Percentiles rank a stretch among this genome's conserved stretches.
phyloP scores from a whole-genome alignment of 208 protist genomes.

The Leishmania amazonensis region DNA sequence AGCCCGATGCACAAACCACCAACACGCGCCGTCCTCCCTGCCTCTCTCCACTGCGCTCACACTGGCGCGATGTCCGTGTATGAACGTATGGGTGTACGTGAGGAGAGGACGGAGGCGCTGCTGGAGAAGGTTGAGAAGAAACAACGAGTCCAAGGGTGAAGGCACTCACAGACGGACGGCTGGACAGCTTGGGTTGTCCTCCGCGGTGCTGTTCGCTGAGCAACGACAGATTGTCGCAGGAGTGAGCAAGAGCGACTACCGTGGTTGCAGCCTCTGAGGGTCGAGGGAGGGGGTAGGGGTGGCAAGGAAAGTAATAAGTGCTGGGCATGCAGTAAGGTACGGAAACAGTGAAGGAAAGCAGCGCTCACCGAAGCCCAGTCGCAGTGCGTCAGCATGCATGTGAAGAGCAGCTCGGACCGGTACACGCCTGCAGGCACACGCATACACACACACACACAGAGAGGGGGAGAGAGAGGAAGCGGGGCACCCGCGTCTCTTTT shows the following conservation, averaged over 20 bases:
- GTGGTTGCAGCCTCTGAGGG: background rate
- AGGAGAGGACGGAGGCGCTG: constrained; percentile 5
- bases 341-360: background rate
- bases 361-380: background rate
- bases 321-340: background rate
- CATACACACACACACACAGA: background rate
- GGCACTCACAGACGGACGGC: background rate
- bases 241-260: background rate
- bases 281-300: background rate
- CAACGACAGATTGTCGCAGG: background rate
- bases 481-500: background rate
- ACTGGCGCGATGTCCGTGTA: background rate
- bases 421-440: background rate
- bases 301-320: background rate
- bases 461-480: background rate
- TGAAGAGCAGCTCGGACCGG: background rate
- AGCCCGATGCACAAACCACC: background rate
- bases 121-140: background rate
- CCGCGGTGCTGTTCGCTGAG: background rate
- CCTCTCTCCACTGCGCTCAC: background rate
- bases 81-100: background rate
- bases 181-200: background rate
- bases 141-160: background rate
- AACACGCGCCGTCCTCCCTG: background rate
- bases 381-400: background rate